Base-by-base conservation (phyloP, 2,329 filamentous ascomycete species). In the Claviceps africana region DNA sequence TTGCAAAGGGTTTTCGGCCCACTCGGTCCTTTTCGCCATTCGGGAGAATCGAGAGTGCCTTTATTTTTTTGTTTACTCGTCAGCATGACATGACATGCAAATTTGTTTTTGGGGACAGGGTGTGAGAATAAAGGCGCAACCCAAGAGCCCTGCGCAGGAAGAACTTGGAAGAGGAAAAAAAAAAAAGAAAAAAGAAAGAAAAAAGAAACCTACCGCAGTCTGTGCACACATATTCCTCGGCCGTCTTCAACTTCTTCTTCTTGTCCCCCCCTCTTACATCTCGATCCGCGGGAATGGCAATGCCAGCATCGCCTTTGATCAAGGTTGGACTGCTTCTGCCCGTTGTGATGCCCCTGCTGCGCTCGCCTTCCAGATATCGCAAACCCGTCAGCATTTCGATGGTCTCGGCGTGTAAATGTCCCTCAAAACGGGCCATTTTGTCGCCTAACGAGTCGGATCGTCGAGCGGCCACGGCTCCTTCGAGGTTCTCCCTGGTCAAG, bases 1-100 rank as follows among this genome's bases (percentile, higher is more conserved):
- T 97, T 97, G 69, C 91, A 97, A 13, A 97, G 72, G 9, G 91
- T 96, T 68, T 97, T 96, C 1, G 90, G 90, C 2, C 91, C 91
- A 56, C 81, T 88, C 0, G 91, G 91, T 0, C 91, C 91, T 67
- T 95, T 96, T 56, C 91, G 78, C 91, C 91, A 97, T 72, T 97
- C 91, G 0, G 91, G 91, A 17, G 88, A 95, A 63, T 96, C 90
- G 42, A 94, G 76, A 0, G 88, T 96, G 35, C 79, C 80, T 83
- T 55, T 46, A 25, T 25, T 25, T 46, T 28, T 15, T n/a, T n/a
- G n/a, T n/a, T n/a, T n/a, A n/a, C 4, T 46, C 43, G 31, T 42
- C 10, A 39, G 55, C 54, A 48, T 39, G 10, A n/a, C 4, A 21
- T 39, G 17, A 8, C 7, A n/a, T 25, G n/a, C 1, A 40, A 19